A percentile compares a stretch with the other conserved stretches of the same genome.
Conservation (phyloP, 2,329 filamentous ascomycete genomes). For the Alternaria arbusti region DNA sequence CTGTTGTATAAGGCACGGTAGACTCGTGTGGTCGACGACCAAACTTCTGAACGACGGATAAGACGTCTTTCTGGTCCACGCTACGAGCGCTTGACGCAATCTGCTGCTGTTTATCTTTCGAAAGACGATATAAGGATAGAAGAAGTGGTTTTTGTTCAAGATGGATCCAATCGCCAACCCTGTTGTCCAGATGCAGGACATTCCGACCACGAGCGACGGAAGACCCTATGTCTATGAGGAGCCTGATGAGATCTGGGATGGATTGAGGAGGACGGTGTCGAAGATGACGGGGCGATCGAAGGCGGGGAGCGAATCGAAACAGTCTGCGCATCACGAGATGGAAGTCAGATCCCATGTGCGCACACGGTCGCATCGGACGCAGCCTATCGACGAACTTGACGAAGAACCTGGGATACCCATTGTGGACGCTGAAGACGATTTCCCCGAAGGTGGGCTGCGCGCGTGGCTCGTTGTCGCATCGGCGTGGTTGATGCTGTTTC, state of each 20-base stretch:
- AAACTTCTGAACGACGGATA: background rate
- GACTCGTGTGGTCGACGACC: background rate
- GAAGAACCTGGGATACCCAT: slow-evolving; percentile 20
- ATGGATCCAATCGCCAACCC: slow-evolving; percentile 42
- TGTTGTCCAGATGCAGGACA: slow-evolving; percentile 30
- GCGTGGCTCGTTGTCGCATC: slow-evolving; percentile 51
- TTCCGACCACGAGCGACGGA: slow-evolving; percentile 15
- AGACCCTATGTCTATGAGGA: slow-evolving; percentile 11
- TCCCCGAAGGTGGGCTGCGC: slow-evolving; percentile 48
- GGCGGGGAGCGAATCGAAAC: slow-evolving; percentile 19
- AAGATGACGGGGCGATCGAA: slow-evolving; percentile 29
- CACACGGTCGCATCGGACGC: slow-evolving; percentile 13
- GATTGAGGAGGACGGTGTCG: slow-evolving; percentile 25
- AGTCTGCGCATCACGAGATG: slow-evolving; percentile 13
- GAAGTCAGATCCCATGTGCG: slow-evolving; percentile 9
- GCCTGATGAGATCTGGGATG: slow-evolving; percentile 28
- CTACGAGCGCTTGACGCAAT: background rate
- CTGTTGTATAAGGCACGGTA: background rate
- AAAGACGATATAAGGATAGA: background rate
- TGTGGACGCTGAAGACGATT: slow-evolving; percentile 36
- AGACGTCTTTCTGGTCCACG: background rate
- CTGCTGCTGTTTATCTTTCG: background rate
- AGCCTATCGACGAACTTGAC: background rate
- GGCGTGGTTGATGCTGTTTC: slow-evolving; percentile 43
- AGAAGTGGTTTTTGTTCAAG: background rate